Percentiles rank a stretch among this genome's conserved stretches.
Evolutionary conservation across 208 protist species (phyloP).

Genomic region (Trypanosoma brucei): DNA sequence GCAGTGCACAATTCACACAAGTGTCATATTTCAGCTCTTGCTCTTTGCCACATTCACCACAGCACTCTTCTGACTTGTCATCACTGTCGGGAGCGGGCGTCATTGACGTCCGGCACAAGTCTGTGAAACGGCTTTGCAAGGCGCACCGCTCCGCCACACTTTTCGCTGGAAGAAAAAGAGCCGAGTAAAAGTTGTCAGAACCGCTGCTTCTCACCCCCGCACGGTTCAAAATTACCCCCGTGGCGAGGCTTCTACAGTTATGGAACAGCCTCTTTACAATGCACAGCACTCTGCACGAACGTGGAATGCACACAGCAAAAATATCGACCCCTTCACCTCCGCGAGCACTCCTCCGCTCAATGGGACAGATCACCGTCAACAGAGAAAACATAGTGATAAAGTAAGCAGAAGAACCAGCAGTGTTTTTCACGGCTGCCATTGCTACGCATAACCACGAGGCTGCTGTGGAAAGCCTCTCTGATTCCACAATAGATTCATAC

Average conservation of each 20-base stretch:
- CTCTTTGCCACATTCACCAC: background rate
- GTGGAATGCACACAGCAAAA: constrained; percentile 1
- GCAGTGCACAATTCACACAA: background rate
- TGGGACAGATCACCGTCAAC: background rate
- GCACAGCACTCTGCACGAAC: background rate
- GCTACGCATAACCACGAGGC: background rate
- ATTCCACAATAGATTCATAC: background rate
- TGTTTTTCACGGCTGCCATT: background rate
- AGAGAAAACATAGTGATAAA: background rate
- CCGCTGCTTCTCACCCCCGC: background rate
- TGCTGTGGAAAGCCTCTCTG: background rate
- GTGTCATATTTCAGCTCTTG: too few relatives aligned
- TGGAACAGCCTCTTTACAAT: constrained; percentile 1
- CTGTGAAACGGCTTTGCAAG: constrained; percentile 12
- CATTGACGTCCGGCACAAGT: background rate
- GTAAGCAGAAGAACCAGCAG: constrained; percentile 4
- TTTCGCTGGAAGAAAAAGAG: background rate
- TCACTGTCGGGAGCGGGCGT: background rate
- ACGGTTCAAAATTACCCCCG: background rate
- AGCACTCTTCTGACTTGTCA: background rate
- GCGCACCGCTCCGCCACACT: constrained; percentile 13
- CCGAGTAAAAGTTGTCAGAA: background rate
- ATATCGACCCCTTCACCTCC: background rate
- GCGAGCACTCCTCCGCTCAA: background rate
- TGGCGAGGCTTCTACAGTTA: background rate